Conservation (phyloP, 306 rosid species). For the Inga leiocalycina region DNA sequence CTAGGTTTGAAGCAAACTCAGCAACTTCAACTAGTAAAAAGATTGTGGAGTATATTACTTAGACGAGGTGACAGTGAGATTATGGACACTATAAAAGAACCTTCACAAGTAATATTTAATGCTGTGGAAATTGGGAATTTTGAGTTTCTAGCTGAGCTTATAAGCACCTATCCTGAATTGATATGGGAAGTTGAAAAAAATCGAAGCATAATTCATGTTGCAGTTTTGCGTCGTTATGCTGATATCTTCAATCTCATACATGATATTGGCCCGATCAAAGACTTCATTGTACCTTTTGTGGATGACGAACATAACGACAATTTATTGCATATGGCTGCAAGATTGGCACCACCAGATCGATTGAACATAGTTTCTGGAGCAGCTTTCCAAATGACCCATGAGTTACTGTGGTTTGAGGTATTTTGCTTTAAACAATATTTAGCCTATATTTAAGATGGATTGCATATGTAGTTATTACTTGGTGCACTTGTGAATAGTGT, state of each 20-base stretch:
- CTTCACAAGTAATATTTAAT: slow-evolving; percentile 32
- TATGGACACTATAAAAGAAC: slow-evolving; percentile 11
- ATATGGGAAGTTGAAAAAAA: slow-evolving; percentile 36
- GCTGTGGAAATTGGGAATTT: slow-evolving; percentile 48
- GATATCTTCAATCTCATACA: slow-evolving; percentile 46
- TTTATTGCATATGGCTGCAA: slow-evolving; percentile 46
- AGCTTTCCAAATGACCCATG: slow-evolving; percentile 50
- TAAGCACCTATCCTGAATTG: slow-evolving; percentile 45
- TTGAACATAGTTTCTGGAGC: slow-evolving; percentile 47
- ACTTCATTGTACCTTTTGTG: slow-evolving; percentile 2
- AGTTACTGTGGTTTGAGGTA: slow-evolving; percentile 57
- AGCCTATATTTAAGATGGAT: background rate
- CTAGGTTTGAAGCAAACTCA: slow-evolving; percentile 28
- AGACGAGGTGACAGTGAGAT: background rate
- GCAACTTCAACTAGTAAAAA: slow-evolving; percentile 16
- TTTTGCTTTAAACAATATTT: background rate
- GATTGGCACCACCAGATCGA: slow-evolving; percentile 34
- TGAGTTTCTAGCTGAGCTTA: slow-evolving; percentile 43
- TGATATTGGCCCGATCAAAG: slow-evolving; percentile 39
- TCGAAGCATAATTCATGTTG: slow-evolving; percentile 42
- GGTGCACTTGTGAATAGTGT: too few relatives aligned
- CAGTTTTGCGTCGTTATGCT: slow-evolving; percentile 49
- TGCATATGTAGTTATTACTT: background rate
- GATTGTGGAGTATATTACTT: slow-evolving; percentile 31
- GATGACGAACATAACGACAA: slow-evolving; percentile 6